phyloP scores from a whole-genome alignment of 345 rosid species.

The Rhizophora apiculata region DNA sequence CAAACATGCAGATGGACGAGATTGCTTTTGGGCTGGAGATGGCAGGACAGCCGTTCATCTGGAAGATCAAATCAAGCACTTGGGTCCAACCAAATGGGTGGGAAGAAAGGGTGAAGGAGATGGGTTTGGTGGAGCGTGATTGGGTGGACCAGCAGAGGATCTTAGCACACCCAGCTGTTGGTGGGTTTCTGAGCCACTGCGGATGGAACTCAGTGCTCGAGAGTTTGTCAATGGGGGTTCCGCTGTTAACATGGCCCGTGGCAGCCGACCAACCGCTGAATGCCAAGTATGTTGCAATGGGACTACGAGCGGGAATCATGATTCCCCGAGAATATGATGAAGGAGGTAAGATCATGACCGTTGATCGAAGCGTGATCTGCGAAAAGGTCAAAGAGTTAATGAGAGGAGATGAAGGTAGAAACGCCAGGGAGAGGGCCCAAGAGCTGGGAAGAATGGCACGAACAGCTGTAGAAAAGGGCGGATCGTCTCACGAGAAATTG shows the following conservation, averaged over 20 bases:
- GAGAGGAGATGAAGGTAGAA: conserved; percentile 23
- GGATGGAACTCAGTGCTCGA: conserved; percentile 32
- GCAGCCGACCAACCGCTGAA: conserved; percentile 26
- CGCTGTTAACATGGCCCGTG: conserved; percentile 28
- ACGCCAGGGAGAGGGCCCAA: conserved; percentile 24
- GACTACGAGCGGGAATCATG: conserved; percentile 10
- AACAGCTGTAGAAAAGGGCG: conserved; percentile 18
- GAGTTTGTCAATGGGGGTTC: conserved; percentile 25
- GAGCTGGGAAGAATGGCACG: conserved; percentile 17
- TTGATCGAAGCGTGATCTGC: conserved; percentile 6
- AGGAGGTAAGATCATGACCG: neutral
- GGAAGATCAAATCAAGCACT: conserved; percentile 15
- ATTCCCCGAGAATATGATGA: neutral
- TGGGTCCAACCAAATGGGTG: conserved; percentile 11
- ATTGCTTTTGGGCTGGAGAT: conserved; percentile 11
- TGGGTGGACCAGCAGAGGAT: conserved; percentile 17
- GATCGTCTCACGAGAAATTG: conserved; percentile 26
- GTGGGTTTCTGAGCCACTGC: conserved; percentile 17
- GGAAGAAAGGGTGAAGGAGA: conserved; percentile 3
- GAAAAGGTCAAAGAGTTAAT: conserved; percentile 23
- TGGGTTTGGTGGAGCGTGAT: conserved; percentile 5
- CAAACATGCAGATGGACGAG: conserved; percentile 9
- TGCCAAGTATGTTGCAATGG: conserved; percentile 18
- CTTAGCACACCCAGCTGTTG: neutral
- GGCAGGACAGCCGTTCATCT: conserved; percentile 17